These are phyloP conservation scores for Pyracantha coccinea DNA, from an alignment of 331 rosid species.

Conservation along the genomic window DNA sequence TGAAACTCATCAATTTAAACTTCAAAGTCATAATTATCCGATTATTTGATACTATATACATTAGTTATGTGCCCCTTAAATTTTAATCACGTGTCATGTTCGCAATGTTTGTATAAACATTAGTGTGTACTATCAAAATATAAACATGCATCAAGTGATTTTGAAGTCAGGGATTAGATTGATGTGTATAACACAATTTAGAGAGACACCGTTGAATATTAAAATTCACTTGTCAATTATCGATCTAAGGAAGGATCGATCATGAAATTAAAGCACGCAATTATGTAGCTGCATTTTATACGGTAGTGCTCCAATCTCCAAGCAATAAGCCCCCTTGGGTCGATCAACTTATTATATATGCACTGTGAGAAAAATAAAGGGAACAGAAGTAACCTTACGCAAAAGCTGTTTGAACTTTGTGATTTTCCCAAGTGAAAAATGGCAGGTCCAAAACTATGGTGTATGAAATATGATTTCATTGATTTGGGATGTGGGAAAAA, in stretches of 20 bases:
- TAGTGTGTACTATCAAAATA: too few species aligned
- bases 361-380: neutral
- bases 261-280: neutral
- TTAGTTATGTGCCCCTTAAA: neutral
- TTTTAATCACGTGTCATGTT: too few species aligned
- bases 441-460: constrained; percentile 8
- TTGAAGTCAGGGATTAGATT: neutral
- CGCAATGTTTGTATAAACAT: too few species aligned
- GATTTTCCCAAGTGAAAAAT: neutral
- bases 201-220: neutral
- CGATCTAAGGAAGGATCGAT: neutral
- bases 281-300: neutral
- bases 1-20: neutral
- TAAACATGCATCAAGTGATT: neutral
- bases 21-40: neutral
- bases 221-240: neutral
- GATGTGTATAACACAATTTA: neutral
- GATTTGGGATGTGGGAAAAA: neutral
- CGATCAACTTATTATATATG: neutral
- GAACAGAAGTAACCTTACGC: constrained; percentile 13
- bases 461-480: constrained; percentile 8
- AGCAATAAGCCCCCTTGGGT: neutral
- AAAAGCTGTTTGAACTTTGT: constrained; percentile 8
- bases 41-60: neutral
- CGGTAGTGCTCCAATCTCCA: neutral